Base-by-base conservation (phyloP, 352 stramenopile genomes). In the Phytophthora sojae region DNA sequence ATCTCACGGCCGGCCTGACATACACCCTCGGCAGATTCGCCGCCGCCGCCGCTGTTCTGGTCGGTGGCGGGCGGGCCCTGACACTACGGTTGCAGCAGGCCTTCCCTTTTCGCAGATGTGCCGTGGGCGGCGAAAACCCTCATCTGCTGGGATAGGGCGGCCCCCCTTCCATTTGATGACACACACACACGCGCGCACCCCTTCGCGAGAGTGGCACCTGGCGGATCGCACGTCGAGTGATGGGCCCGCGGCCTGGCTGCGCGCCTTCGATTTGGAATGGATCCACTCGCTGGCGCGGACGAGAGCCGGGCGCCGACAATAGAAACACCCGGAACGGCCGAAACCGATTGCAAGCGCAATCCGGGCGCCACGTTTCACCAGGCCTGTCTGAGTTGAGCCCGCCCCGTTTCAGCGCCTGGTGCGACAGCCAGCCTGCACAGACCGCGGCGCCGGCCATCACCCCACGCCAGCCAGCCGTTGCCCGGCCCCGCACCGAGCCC, bases 241-340 rank as follows among this genome's bases (percentile, higher is more conserved):
- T 62, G 53, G 21, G 39, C 39, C 39, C 58, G 50, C 4, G 55
- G 7, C n/a, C n/a, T n/a, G n/a, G n/a, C n/a, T n/a, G n/a, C n/a
- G n/a, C 23, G 49, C 25, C 55, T 70, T 70, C 35, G 64, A 71
- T 64, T 56, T 25, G 54, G 54, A 59, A 65, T 65, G 56, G 56
- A n/a, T n/a, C n/a, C n/a, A n/a, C n/a, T n/a, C n/a, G n/a, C n/a
- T 39, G 32, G 26, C 17, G 37, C 5, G 51, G 62, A 75, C 68
- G 51, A 75, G 68, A 71, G 68, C 39, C 61, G 61, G 68, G 68
- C 68, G 68, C 56, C 39, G 42, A 67, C 39, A 66, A 71, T 71
- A 59, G 56, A 67, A 71, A 56, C 29, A 66, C 50, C 54, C 32
- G n/a, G n/a, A n/a, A n/a, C n/a, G n/a, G n/a, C n/a, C n/a, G 39